Conservation (phyloP, 768 basidiomycete species). For the Leccinum rimulosum region DNA sequence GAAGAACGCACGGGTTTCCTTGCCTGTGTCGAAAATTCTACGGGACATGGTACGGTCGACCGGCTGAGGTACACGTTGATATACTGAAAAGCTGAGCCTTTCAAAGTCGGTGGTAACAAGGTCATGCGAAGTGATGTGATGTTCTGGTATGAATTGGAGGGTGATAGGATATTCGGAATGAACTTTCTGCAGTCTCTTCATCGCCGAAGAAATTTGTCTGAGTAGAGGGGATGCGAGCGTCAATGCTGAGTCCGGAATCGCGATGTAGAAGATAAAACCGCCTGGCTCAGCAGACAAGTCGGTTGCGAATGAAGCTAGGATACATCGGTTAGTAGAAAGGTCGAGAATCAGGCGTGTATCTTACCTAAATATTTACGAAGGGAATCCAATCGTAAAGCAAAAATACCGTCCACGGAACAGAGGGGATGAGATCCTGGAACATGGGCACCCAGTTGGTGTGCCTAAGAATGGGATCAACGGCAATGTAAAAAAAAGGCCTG, state of each 20-base stretch:
- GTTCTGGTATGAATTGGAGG: slow-evolving; percentile 74
- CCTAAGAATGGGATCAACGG: slow-evolving; percentile 37
- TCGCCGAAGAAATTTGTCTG: slow-evolving; percentile 64
- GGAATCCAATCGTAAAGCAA: slow-evolving; percentile 64
- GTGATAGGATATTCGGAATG: slow-evolving; percentile 49
- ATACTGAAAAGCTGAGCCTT: slow-evolving; percentile 60
- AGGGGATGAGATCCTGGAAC: slow-evolving; percentile 46
- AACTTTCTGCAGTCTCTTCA: slow-evolving; percentile 54
- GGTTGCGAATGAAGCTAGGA: slow-evolving; percentile 48
- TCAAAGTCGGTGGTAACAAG: slow-evolving; percentile 33
- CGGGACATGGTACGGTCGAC: slow-evolving; percentile 63
- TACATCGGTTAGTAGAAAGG: not conserved
- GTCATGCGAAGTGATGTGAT: slow-evolving; percentile 43
- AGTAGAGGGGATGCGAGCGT: slow-evolving; percentile 63
- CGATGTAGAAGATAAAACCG: slow-evolving; percentile 65
- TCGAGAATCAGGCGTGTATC: slow-evolving; percentile 11
- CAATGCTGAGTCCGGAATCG: slow-evolving; percentile 58
- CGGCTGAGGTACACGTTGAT: slow-evolving; percentile 64
- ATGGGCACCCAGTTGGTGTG: slow-evolving; percentile 59
- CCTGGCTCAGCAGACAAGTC: slow-evolving; percentile 37
- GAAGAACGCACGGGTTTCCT: slow-evolving; percentile 48
- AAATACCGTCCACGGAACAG: slow-evolving; percentile 53
- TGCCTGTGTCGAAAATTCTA: slow-evolving; percentile 40
- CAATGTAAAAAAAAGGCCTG: not conserved
- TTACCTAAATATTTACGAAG: slow-evolving; percentile 66